Percentiles rank a stretch among this genome's conserved stretches.
These are phyloP conservation scores for Penicillium steckii DNA, from an alignment of 495 filamentous ascomycete species.

Conservation along the genomic window DNA sequence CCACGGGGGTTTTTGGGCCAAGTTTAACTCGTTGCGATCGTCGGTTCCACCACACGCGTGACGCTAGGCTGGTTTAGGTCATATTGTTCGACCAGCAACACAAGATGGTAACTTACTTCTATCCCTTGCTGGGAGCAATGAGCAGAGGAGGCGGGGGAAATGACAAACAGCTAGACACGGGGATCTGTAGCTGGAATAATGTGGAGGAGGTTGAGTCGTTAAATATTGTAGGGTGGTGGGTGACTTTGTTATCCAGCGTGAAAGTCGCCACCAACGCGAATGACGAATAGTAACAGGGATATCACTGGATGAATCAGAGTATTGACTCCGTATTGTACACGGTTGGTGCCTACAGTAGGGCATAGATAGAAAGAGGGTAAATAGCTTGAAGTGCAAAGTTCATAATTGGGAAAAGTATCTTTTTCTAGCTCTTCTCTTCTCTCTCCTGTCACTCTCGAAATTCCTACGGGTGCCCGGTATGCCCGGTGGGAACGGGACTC, in stretches of 20 bases:
- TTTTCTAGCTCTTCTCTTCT: not conserved
- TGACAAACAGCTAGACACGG: not conserved
- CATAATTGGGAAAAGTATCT: no score
- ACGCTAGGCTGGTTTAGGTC: slow-evolving; percentile 34
- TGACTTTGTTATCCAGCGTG: not conserved
- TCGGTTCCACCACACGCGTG: slow-evolving; percentile 33
- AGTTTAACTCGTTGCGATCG: slow-evolving; percentile 23
- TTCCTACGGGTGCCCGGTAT: slow-evolving; percentile 12
- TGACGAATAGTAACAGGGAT: not conserved
- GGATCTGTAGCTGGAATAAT: not conserved
- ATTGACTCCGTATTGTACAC: no score
- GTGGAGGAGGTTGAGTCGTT: not conserved
- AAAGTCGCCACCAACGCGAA: not conserved
- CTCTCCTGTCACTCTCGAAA: not conserved
- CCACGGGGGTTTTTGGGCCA: slow-evolving; percentile 17
- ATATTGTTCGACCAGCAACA: slow-evolving; percentile 25
- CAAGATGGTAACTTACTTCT: slow-evolving; percentile 1
- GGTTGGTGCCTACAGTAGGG: no score
- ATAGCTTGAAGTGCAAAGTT: no score
- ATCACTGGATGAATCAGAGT: no score
- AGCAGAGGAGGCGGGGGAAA: not conserved
- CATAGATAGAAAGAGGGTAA: no score
- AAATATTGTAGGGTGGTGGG: not conserved
- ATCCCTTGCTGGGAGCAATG: slow-evolving; percentile 17
- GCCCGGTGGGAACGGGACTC: slow-evolving; percentile 13